These are phyloP conservation scores for Dichomitus squalens DNA, from an alignment of 1,284 basidiomycete genomes.

Conservation along the genomic window DNA sequence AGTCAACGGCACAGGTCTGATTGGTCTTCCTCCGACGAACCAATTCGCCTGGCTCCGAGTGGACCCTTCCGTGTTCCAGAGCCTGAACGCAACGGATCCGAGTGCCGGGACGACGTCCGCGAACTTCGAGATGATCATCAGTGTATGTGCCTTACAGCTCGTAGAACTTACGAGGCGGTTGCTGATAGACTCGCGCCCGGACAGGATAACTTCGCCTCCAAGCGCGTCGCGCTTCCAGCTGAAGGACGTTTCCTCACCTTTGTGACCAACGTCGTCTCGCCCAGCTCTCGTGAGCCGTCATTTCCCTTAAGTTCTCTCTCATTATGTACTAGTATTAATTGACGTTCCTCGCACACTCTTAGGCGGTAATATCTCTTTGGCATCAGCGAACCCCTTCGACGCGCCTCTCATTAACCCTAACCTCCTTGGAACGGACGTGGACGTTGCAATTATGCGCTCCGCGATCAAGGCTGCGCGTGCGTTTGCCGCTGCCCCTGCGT, in stretches of 20 bases:
- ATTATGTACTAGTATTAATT: no score
- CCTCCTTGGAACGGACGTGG: slow-evolving; percentile 20
- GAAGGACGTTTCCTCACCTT: slow-evolving; percentile 36
- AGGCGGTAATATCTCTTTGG: slow-evolving; percentile 29
- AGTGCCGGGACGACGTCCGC: slow-evolving; percentile 35
- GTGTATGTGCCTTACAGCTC: not conserved
- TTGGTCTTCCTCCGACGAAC: slow-evolving; percentile 4
- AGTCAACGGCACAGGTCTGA: slow-evolving; percentile 6
- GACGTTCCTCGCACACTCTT: no score
- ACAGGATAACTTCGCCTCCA: slow-evolving; percentile 15
- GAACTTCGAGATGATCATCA: slow-evolving; percentile 11
- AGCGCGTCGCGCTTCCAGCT: slow-evolving; percentile 16
- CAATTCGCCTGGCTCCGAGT: slow-evolving; percentile 14
- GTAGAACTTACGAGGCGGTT: not conserved
- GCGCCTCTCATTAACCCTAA: slow-evolving; percentile 27
- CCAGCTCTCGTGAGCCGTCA: slow-evolving; percentile 34
- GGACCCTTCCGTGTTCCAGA: slow-evolving; percentile 25
- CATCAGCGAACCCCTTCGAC: slow-evolving; percentile 26
- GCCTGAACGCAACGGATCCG: slow-evolving; percentile 33
- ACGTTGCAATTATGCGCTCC: no score
- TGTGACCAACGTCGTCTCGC: slow-evolving; percentile 33
- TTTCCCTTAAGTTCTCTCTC: no score
- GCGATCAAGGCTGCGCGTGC: no score
- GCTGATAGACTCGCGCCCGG: not conserved
- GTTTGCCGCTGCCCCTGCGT: slow-evolving; percentile 22